phyloP scores from a whole-genome alignment of 2,329 filamentous ascomycete genomes.

The Pleoardoris graminearum region DNA sequence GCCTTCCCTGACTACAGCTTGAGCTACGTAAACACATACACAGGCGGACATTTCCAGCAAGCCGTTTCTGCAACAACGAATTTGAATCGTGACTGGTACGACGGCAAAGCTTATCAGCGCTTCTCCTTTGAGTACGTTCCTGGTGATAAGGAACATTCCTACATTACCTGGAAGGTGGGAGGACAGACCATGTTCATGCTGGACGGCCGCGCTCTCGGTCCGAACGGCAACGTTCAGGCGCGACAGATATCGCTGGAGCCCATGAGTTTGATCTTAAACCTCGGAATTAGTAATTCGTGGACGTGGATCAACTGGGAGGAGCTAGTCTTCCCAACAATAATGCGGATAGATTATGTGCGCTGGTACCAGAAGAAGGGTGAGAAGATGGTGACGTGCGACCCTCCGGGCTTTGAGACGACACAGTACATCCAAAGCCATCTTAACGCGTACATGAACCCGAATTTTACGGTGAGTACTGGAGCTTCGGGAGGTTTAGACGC shows the following conservation, averaged over 20 bases:
- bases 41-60: slow-evolving; percentile 60
- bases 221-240: slow-evolving; percentile 57
- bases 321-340: slow-evolving; percentile 55
- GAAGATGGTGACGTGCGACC: slow-evolving; percentile 58
- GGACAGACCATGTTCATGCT: slow-evolving; percentile 56
- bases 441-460: slow-evolving; percentile 54
- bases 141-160: slow-evolving; percentile 50
- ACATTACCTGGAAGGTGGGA: slow-evolving; percentile 59
- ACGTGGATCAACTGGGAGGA: slow-evolving; percentile 51
- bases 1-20: slow-evolving; percentile 55
- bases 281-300: slow-evolving; percentile 58
- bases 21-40: slow-evolving; percentile 57
- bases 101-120: slow-evolving; percentile 58
- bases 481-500: background rate
- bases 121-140: slow-evolving; percentile 61
- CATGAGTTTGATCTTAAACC: slow-evolving; percentile 58
- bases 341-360: slow-evolving; percentile 60
- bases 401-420: slow-evolving; percentile 57
- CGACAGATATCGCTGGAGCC: slow-evolving; percentile 57
- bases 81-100: slow-evolving; percentile 60
- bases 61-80: slow-evolving; percentile 59
- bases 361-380: slow-evolving; percentile 58
- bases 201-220: slow-evolving; percentile 56
- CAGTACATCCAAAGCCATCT: slow-evolving; percentile 55
- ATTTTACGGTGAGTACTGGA: slow-evolving; percentile 52